These are phyloP conservation scores for Trichoderma afroharzianum DNA, from an alignment of 2,329 filamentous ascomycete species.

Conservation along the genomic window DNA sequence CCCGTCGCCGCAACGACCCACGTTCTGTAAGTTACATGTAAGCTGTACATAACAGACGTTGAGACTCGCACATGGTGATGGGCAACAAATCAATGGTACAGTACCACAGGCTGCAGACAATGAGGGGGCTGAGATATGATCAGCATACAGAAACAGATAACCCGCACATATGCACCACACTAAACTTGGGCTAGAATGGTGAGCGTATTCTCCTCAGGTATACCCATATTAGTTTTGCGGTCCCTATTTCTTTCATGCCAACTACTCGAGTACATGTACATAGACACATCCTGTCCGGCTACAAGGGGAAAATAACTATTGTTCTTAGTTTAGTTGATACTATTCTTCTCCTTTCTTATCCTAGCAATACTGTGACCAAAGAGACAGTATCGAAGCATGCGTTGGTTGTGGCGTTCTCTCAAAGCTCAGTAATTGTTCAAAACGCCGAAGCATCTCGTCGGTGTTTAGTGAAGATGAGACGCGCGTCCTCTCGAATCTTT, in stretches of 20 bases:
- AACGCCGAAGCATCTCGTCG: not conserved
- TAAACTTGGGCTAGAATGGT: no score
- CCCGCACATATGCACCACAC: no score
- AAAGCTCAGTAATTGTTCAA: not conserved
- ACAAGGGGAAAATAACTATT: not conserved
- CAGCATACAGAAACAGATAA: no score
- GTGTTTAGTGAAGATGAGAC: not conserved
- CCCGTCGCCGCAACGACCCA: not conserved
- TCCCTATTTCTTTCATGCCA: no score
- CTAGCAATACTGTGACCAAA: not conserved
- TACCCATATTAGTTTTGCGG: no score
- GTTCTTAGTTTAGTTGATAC: not conserved
- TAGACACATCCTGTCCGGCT: not conserved
- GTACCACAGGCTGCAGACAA: not conserved
- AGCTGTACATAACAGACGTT: not conserved
- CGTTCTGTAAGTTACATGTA: not conserved
- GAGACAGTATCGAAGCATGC: not conserved
- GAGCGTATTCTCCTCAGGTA: no score
- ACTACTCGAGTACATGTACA: not conserved
- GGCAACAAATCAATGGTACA: not conserved
- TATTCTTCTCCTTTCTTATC: not conserved
- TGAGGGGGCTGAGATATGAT: no score
- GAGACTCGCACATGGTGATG: not conserved
- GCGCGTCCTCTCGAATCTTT: not conserved
- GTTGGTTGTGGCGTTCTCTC: not conserved